Evolutionary conservation across 2,329 filamentous ascomycete genomes (phyloP).

Genomic region (Alternaria conjuncta): DNA sequence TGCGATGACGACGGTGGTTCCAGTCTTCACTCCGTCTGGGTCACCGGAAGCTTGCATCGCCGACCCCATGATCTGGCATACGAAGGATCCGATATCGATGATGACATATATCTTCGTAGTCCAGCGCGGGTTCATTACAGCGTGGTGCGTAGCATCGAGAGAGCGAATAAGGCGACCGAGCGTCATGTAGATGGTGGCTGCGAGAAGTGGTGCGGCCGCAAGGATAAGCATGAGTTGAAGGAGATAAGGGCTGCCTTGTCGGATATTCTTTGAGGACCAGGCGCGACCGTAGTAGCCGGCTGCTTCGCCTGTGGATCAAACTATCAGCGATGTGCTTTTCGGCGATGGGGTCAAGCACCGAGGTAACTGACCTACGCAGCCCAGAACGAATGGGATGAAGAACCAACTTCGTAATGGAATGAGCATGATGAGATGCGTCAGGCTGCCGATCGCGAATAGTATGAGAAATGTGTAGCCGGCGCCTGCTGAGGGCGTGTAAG

Average conservation of each 20-base stretch:
- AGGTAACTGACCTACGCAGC: constrained; percentile 55
- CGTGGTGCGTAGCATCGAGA: constrained; percentile 46
- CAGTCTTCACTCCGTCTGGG: constrained; percentile 5
- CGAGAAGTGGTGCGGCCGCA: constrained; percentile 56
- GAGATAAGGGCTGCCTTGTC: constrained; percentile 43
- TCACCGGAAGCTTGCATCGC: constrained; percentile 24
- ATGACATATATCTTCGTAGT: constrained; percentile 27
- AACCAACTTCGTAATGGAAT: constrained; percentile 49
- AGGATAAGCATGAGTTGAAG: constrained; percentile 55
- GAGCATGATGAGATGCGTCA: constrained; percentile 15
- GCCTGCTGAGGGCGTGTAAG: constrained; percentile 19
- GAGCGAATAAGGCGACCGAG: constrained; percentile 53
- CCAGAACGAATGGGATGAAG: constrained; percentile 60
- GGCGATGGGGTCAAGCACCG: not conserved
- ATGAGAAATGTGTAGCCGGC: constrained; percentile 21
- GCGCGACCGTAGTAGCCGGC: constrained; percentile 25
- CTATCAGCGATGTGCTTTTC: not conserved
- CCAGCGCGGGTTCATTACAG: constrained; percentile 48
- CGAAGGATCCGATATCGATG: constrained; percentile 28
- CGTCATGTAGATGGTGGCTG: constrained; percentile 59
- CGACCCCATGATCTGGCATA: constrained; percentile 26
- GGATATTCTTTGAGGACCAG: constrained; percentile 18
- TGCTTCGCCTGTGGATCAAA: constrained; percentile 19
- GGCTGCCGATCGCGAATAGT: constrained; percentile 17
- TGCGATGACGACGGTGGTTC: constrained; percentile 15